Evolutionary conservation across 2,329 filamentous ascomycete species (phyloP).

Genomic region (Geosmithia flava): DNA sequence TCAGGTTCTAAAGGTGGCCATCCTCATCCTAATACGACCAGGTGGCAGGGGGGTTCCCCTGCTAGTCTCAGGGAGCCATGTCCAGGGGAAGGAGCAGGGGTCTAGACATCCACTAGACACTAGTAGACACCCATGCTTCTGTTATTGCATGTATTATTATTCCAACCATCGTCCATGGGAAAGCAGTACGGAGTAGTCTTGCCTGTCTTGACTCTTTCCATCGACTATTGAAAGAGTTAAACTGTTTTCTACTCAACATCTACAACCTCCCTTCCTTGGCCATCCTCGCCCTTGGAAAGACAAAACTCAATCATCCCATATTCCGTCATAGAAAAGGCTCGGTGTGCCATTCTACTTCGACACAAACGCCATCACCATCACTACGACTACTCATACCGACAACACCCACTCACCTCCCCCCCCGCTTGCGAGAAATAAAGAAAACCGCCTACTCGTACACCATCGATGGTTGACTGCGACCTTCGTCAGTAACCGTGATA

Average conservation of each 20-base stretch:
- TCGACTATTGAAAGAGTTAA: not conserved
- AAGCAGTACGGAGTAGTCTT: not conserved
- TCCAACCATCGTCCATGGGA: not conserved
- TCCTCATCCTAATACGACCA: not conserved
- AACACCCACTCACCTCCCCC: not conserved
- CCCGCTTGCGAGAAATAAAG: not conserved
- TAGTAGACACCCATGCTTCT: not conserved
- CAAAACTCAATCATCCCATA: not conserved
- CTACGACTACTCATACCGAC: not conserved
- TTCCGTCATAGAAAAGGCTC: not conserved
- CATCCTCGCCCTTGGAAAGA: not conserved
- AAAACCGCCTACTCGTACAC: not conserved
- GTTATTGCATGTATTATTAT: not conserved
- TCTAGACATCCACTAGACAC: not conserved
- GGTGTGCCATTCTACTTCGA: not conserved
- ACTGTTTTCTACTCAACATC: not conserved
- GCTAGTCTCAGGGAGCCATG: not conserved
- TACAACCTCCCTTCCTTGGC: not conserved
- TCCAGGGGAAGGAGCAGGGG: not conserved
- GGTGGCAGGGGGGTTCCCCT: not conserved
- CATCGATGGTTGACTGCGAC: not conserved
- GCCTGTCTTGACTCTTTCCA: not conserved
- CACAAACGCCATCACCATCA: not conserved
- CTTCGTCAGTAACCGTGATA: not conserved
- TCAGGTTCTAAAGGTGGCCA: not conserved